Evolutionary conservation across 148 eudicot genomes (phyloP).

Genomic region (Vaccinium myrtillus): DNA sequence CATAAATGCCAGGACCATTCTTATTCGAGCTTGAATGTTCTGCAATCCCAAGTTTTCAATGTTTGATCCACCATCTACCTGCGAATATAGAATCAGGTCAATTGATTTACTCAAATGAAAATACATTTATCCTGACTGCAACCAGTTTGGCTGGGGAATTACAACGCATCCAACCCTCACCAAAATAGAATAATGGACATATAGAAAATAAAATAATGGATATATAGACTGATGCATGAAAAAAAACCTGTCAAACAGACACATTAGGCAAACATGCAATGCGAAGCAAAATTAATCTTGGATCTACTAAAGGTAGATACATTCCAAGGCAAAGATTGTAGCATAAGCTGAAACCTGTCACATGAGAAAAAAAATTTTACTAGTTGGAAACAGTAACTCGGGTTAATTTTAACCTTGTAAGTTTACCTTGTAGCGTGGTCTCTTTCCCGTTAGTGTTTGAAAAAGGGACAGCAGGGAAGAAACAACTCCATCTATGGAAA

Average conservation of each 20-base stretch:
- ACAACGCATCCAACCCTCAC: not conserved
- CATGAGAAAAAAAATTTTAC: not conserved
- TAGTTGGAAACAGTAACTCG: not conserved
- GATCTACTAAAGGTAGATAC: not conserved
- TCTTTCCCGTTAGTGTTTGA: conserved; percentile 82
- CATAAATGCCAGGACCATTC: conserved; percentile 98
- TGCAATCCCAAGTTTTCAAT: conserved; percentile 88
- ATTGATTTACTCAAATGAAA: not conserved
- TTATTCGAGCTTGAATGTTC: conserved; percentile 94
- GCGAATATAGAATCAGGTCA: conserved; percentile 18
- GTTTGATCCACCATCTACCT: conserved; percentile 97
- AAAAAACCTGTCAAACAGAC: not conserved
- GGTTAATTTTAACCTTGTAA: not conserved
- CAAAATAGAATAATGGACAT: not conserved
- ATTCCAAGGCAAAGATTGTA: not conserved
- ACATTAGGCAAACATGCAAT: not conserved
- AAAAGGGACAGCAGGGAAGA: conserved; percentile 77
- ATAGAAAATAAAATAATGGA: no score
- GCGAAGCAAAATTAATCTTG: not conserved
- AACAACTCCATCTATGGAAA: conserved; percentile 73
- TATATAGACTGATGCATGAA: not conserved
- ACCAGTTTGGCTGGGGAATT: not conserved
- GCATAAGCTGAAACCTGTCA: no score
- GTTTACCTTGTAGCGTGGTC: conserved; percentile 82
- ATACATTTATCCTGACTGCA: not conserved